phyloP scores from a whole-genome alignment of 163 green algal species.

The Chlamydomonas reinhardtii region DNA sequence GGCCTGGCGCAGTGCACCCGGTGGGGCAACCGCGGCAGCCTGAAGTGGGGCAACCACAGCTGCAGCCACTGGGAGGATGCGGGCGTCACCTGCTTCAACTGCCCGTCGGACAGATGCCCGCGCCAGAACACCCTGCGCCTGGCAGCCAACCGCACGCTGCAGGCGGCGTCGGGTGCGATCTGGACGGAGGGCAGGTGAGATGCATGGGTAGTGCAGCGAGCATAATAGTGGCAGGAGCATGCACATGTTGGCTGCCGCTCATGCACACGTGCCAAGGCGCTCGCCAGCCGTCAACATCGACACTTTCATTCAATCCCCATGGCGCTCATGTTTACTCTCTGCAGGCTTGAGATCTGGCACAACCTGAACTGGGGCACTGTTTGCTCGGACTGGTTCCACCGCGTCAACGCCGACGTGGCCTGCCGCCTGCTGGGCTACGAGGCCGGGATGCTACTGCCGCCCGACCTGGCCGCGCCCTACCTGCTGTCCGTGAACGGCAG shows the following conservation, averaged over 20 bases:
- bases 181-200: conserved; percentile 26
- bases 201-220: too few relatives aligned
- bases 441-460: conserved; percentile 10
- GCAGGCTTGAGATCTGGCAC: conserved; percentile 48
- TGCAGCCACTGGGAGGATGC: conserved; percentile 53
- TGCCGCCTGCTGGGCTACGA: conserved; percentile 34
- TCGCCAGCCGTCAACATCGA: too few relatives aligned
- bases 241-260: too few relatives aligned
- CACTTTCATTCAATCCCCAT: too few relatives aligned
- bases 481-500: not conserved
- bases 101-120: not conserved
- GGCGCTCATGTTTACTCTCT: too few relatives aligned
- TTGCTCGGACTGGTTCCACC: conserved; percentile 44
- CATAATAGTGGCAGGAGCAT: too few relatives aligned
- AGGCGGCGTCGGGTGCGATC: not conserved
- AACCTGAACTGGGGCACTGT: conserved; percentile 54
- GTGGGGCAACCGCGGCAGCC: not conserved
- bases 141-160: not conserved
- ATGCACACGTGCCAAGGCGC: too few relatives aligned
- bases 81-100: conserved; percentile 46
- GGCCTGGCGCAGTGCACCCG: not conserved
- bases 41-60: conserved; percentile 39
- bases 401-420: conserved; percentile 35
- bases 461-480: not conserved
- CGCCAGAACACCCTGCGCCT: not conserved